Base-by-base conservation (phyloP, 2,329 filamentous ascomycete species). In the Trichophyton verrucosum region DNA sequence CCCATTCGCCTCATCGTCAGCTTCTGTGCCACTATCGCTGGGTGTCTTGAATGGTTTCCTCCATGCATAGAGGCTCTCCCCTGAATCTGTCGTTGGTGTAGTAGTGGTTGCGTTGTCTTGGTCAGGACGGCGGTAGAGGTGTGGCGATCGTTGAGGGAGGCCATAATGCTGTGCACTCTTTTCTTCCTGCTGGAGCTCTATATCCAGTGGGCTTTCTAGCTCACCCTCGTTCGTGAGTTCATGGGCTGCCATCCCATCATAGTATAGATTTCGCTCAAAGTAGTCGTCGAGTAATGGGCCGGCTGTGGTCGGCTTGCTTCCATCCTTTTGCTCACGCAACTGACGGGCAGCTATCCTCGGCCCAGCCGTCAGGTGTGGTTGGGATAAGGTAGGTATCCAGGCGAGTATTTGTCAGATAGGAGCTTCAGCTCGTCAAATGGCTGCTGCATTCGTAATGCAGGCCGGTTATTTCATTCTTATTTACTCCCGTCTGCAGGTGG, bases 21-120 rank as follows among this genome's bases (percentile, higher is more conserved):
- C 92, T 71, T 97, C 92, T 17, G 91, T 95, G 24, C 92, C 92
- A 71, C 91, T 96, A 66, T 96, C 91, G 72, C 89, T 96, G 9
- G 82, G 83, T 1, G 84, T 81, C 1, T 81, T 79, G 3, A 56
- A 36, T 5, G 40, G 20, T 13, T 33, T 49, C 27, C 42, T 46
- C 57, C 57, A 59, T 7, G 44, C 22, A 60, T 71, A 61, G 66
- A 70, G 64, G 61, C 65, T 71, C 63, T 67, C 72, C 49, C 61
- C 63, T 55, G 68, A 59, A 59, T 59, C 44, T 13, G 57, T 46
- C 24, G 57, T 36, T 8, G 44, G 20, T 15, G 44, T 59, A 22
- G 38, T 59, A 42, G 44, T 51, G 40, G 40, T 49, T 8, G 42
- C 27, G 42, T 13, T 59, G 8, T 55, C 51, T n/a, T 33, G 51